Evolutionary conservation across 768 basidiomycete genomes (phyloP).

Genomic region (Lactarius psammicola): DNA sequence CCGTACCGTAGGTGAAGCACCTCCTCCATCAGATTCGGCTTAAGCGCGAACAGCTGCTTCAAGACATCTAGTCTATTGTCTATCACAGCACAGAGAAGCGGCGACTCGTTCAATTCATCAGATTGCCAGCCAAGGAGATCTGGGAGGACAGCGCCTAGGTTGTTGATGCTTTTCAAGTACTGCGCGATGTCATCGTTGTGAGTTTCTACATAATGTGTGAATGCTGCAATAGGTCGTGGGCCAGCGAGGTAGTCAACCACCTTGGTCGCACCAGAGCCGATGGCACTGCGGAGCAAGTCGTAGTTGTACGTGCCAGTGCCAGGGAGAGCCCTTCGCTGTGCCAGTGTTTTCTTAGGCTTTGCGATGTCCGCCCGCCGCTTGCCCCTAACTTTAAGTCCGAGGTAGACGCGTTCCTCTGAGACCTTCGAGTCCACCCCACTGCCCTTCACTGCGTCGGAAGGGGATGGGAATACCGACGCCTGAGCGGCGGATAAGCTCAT

Average conservation of each 20-base stretch:
- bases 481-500: slow-evolving; percentile 55
- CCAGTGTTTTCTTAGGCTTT: slow-evolving; percentile 34
- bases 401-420: slow-evolving; percentile 44
- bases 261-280: slow-evolving; percentile 20
- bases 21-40: slow-evolving; percentile 42
- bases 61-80: slow-evolving; percentile 39
- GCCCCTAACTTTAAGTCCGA: slow-evolving; percentile 62
- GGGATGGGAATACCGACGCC: slow-evolving; percentile 37
- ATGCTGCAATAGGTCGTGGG: slow-evolving; percentile 49
- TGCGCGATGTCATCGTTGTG: slow-evolving; percentile 45
- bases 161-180: slow-evolving; percentile 40
- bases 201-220: slow-evolving; percentile 46
- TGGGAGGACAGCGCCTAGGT: slow-evolving; percentile 45
- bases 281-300: slow-evolving; percentile 14
- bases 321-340: background rate
- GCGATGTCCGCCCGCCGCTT: slow-evolving; percentile 57
- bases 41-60: slow-evolving; percentile 45
- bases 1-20: slow-evolving; percentile 47
- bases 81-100: slow-evolving; percentile 47
- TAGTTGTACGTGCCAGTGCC: slow-evolving; percentile 11
- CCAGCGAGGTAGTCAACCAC: slow-evolving; percentile 50
- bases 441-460: slow-evolving; percentile 35
- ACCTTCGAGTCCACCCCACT: slow-evolving; percentile 38
- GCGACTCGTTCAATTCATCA: slow-evolving; percentile 51
- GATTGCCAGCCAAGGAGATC: slow-evolving; percentile 51